Base-by-base conservation (phyloP, 306 rosid species). In the Comarum palustre region DNA sequence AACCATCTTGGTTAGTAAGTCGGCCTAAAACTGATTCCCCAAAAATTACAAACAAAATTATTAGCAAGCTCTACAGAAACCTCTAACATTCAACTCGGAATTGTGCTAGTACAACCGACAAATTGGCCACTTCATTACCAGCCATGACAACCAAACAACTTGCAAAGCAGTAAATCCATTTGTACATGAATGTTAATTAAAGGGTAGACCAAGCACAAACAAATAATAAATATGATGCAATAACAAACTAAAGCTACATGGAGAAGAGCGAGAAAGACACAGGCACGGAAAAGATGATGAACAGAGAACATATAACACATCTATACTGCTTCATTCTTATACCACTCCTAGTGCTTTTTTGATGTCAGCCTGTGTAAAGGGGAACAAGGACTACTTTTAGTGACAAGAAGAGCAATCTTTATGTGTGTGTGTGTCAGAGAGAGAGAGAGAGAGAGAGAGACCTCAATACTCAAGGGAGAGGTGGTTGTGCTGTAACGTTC, bases 321-420 rank as follows among this genome's bases (percentile, higher is more conserved):
- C 39, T 59, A 59, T 3, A 25, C 52, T 55, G 67, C 57, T 20
- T 58, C 8, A 17, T 58, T 60, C 71, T 89, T 87, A 87, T 51
- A 51, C 91, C 62, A 73, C 83, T 82, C 87, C 87, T 76, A 95
- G 76, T 8, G 96, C 97, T 79, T 87, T 90, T 87, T 90, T 88
- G 82, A 94, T 83, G 77, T 91, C 96, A 36, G 5, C 75, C 97
- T 93, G 84, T 25, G 81, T 69, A 68, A 75, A 70, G 45, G 31
- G 55, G 24, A 76, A 64, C 58, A 77, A 74, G 46, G 16, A 72
- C 71, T 32, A 60, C 50, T 67, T 78, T 51, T 8, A 24, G 20
- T 48, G 59, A 67, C 57, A 55, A 68, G 16, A 59, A 22, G 52
- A 54, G 63, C 36, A 22, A 16, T 8, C 51, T 34, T 54, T 54